Evolutionary conservation across 140 eudicot species (phyloP).

Genomic region (Anethum foeniculum): DNA sequence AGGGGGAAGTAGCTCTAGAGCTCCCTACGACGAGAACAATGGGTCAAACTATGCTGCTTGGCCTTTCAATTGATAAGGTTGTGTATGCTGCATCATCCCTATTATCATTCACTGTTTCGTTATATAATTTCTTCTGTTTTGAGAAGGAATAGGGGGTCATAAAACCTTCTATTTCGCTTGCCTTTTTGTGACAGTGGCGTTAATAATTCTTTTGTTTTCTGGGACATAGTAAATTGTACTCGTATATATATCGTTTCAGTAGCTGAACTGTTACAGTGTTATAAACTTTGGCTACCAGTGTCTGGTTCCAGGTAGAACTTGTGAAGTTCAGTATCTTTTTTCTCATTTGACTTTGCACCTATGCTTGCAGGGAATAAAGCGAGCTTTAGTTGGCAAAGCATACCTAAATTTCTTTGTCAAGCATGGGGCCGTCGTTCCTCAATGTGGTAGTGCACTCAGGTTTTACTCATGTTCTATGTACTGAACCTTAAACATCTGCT

Average conservation of each 20-base stretch:
- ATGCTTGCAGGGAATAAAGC: not conserved
- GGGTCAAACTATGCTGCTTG: conserved; percentile 14
- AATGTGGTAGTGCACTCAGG: not conserved
- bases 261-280: not conserved
- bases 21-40: conserved; percentile 16
- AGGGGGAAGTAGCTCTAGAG: conserved; percentile 14
- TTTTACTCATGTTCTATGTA: not conserved
- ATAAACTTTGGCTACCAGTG: not conserved
- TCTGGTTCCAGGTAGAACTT: not conserved
- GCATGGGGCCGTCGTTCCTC: not conserved
- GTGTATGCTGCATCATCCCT: not conserved
- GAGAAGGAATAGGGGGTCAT: not conserved
- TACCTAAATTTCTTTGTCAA: not conserved
- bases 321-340: not conserved
- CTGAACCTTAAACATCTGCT: not conserved
- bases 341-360: not conserved
- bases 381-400: not conserved
- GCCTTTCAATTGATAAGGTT: conserved; percentile 21
- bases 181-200: not conserved
- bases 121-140: not conserved
- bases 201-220: not conserved
- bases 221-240: not conserved
- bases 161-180: not conserved
- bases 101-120: not conserved
- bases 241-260: not conserved